Evolutionary conservation across 352 stramenopile genomes (phyloP).

Genomic region (Aphanomyces cochlioides): DNA sequence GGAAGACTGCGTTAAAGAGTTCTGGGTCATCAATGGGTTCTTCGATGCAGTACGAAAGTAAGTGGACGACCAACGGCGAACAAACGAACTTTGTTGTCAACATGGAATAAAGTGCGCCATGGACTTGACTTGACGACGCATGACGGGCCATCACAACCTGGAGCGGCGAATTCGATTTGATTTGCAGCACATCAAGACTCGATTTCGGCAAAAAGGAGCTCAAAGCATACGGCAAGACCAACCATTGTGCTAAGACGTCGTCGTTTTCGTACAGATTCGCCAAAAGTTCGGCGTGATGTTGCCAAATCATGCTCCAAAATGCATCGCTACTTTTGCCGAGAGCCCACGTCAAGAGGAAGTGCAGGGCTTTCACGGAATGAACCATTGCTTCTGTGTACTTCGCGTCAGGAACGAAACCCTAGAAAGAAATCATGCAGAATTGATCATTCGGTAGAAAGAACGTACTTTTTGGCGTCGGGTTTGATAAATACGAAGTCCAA

Average conservation of each 20-base stretch:
- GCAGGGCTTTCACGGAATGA: neutral
- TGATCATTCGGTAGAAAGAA: neutral
- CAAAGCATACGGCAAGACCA: conserved; percentile 18
- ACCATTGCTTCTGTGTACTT: neutral
- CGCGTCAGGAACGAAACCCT: neutral
- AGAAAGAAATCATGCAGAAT: neutral
- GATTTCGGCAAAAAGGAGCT: conserved; percentile 1
- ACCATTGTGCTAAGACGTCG: neutral
- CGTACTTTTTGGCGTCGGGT: neutral
- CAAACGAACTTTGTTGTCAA: neutral
- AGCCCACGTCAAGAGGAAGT: conserved; percentile 5
- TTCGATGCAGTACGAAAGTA: neutral
- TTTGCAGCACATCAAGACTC: neutral
- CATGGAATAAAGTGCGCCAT: conserved; percentile 4
- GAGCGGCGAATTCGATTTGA: neutral
- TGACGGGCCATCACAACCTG: conserved; percentile 5
- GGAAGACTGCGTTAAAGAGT: conserved; percentile 13
- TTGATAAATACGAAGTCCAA: conserved; percentile 13
- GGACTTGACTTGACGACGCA: neutral
- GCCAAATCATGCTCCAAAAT: conserved; percentile 19
- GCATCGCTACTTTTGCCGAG: neutral
- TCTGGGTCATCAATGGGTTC: neutral
- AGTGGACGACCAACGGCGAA: conserved; percentile 4
- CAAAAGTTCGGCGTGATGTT: conserved; percentile 12
- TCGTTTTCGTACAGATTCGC: neutral